Evolutionary conservation across 495 filamentous ascomycete genomes (phyloP).

Genomic region (Penicillium maclennaniae): DNA sequence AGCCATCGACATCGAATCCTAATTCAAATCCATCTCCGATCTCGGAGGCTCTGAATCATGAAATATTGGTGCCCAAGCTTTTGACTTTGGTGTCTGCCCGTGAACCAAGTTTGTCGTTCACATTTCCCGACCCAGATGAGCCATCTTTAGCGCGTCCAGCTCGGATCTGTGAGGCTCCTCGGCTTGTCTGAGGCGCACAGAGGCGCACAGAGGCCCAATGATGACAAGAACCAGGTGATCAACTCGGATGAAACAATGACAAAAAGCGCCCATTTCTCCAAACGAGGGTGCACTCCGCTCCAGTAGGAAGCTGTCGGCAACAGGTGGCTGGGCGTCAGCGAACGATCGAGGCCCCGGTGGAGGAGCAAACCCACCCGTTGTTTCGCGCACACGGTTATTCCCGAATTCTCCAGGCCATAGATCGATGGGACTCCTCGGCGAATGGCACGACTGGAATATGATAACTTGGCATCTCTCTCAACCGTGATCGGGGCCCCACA

Average conservation of each 20-base stretch:
- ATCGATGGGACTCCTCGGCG: constrained; percentile 2
- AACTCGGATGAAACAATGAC: constrained; percentile 2
- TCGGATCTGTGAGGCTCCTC: background rate
- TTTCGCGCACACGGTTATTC: constrained; percentile 14
- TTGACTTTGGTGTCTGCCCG: constrained; percentile 3
- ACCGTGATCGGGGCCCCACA: constrained; percentile 10
- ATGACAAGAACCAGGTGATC: constrained; percentile 16
- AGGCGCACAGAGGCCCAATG: constrained; percentile 4
- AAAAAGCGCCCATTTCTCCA: background rate
- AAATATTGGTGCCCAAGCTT: constrained; percentile 7
- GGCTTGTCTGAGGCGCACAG: constrained; percentile 5
- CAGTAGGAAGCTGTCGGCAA: constrained; percentile 10
- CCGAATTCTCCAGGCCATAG: constrained; percentile 3
- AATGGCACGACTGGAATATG: constrained; percentile 12
- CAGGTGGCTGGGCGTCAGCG: constrained; percentile 15
- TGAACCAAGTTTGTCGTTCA: background rate
- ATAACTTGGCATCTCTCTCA: constrained; percentile 14
- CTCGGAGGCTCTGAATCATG: constrained; percentile 12
- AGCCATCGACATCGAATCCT: background rate
- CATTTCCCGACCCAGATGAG: constrained; percentile 1
- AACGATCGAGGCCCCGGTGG: constrained; percentile 17
- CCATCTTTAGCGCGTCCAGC: constrained; percentile 4
- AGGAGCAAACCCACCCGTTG: constrained; percentile 1
- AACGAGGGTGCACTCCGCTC: constrained; percentile 3
- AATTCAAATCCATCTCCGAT: constrained; percentile 9